Evolutionary conservation across 1,284 basidiomycete species (phyloP).

Genomic region (Exobasidium cylindrosporum): DNA sequence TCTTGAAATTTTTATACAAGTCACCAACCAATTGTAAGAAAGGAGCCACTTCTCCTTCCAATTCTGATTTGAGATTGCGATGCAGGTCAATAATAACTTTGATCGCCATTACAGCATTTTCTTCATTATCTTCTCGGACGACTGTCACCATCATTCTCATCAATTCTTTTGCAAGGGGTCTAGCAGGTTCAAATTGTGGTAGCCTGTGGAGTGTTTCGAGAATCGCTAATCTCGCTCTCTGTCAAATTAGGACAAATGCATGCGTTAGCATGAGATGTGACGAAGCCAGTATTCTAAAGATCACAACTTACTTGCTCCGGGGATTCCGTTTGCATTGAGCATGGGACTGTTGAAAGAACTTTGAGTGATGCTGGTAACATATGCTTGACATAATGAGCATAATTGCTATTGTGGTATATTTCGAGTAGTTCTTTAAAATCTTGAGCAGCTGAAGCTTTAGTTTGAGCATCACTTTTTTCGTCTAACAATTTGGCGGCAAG

Average conservation of each 20-base stretch:
- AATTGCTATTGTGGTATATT: conserved; percentile 61
- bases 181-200: conserved; percentile 75
- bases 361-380: conserved; percentile 75
- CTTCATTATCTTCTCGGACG: conserved; percentile 89
- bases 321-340: conserved; percentile 73
- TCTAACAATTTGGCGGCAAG: neutral
- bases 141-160: conserved; percentile 73
- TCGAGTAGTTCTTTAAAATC: conserved; percentile 51
- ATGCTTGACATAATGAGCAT: conserved; percentile 63
- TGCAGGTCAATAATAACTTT: conserved; percentile 82
- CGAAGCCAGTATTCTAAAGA: no score
- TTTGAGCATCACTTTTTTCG: conserved; percentile 12
- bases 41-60: conserved; percentile 74
- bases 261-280: neutral
- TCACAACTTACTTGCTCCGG: conserved; percentile 68
- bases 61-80: conserved; percentile 57
- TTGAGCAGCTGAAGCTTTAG: conserved; percentile 21
- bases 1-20: conserved; percentile 73
- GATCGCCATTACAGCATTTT: conserved; percentile 85
- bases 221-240: conserved; percentile 63
- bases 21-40: conserved; percentile 75
- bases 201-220: conserved; percentile 69
- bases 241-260: conserved; percentile 57
- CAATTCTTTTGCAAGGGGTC: conserved; percentile 69
- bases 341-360: conserved; percentile 72